phyloP scores from a whole-genome alignment of 2,329 filamentous ascomycete genomes.

The Ascochyta lentis region DNA sequence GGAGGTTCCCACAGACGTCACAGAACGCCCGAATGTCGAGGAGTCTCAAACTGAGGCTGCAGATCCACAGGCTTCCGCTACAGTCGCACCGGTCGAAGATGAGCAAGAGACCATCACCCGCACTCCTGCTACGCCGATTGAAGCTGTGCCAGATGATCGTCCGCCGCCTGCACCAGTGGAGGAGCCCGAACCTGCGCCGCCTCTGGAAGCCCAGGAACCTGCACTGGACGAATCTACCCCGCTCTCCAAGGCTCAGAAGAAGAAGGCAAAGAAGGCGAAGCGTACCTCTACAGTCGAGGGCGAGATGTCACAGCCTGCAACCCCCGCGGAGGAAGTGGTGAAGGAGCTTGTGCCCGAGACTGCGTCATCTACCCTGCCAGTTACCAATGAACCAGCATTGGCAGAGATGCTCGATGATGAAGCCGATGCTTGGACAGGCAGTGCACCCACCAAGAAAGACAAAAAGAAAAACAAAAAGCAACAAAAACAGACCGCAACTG shows the following conservation, averaged over 20 bases:
- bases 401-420: conserved; percentile 14
- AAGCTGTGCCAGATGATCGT: conserved; percentile 10
- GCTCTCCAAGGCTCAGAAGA: conserved; percentile 37
- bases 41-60: not conserved
- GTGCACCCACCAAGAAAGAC: conserved; percentile 17
- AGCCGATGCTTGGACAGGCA: conserved; percentile 12
- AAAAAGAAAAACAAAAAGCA: conserved; percentile 33
- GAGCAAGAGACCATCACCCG: not conserved
- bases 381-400: conserved; percentile 1
- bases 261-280: conserved; percentile 40
- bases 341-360: conserved; percentile 12
- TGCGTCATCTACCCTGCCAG: not conserved
- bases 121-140: not conserved
- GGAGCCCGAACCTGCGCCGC: not conserved
- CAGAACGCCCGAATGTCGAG: not conserved
- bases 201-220: not conserved
- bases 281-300: conserved; percentile 24
- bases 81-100: not conserved
- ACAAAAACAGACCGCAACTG: conserved; percentile 22
- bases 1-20: not conserved
- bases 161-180: conserved; percentile 10
- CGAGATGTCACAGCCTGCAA: conserved; percentile 20
- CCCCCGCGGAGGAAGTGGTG: conserved; percentile 12
- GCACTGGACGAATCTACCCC: conserved; percentile 9
- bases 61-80: not conserved